Evolutionary conservation across 371 early-diverging fungal genomes (phyloP).

Genomic region (Capillidium heterosporum): DNA sequence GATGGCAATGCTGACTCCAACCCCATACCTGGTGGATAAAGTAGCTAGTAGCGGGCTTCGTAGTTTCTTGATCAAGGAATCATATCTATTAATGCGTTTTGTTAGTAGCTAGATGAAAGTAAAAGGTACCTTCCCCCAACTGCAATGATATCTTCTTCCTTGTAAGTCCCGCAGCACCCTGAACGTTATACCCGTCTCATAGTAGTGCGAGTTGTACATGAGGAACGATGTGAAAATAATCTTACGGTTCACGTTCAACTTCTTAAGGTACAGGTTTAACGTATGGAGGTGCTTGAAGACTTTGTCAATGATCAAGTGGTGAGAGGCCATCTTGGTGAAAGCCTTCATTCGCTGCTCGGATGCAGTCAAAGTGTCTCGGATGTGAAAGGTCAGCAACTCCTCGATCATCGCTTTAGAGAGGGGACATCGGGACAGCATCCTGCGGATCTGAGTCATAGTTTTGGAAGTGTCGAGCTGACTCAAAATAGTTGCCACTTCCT

Average conservation of each 20-base stretch:
- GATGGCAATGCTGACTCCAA: slow-evolving; percentile 64
- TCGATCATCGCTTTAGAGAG: slow-evolving; percentile 39
- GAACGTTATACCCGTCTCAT: slow-evolving; percentile 53
- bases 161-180: slow-evolving; percentile 41
- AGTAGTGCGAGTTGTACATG: slow-evolving; percentile 55
- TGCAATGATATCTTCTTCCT: slow-evolving; percentile 56
- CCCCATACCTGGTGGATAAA: slow-evolving; percentile 18
- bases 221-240: slow-evolving; percentile 41
- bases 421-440: slow-evolving; percentile 27
- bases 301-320: slow-evolving; percentile 24
- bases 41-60: slow-evolving; percentile 20
- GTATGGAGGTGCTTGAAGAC: slow-evolving; percentile 24
- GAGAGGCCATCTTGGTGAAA: slow-evolving; percentile 26
- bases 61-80: slow-evolving; percentile 37
- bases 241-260: slow-evolving; percentile 40
- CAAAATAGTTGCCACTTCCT: slow-evolving; percentile 31
- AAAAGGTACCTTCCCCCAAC: slow-evolving; percentile 44
- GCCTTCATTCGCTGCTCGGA: slow-evolving; percentile 29
- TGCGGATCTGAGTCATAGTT: slow-evolving; percentile 38
- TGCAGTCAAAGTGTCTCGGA: slow-evolving; percentile 29
- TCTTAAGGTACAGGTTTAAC: slow-evolving; percentile 23
- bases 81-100: slow-evolving; percentile 29
- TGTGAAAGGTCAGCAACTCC: slow-evolving; percentile 40
- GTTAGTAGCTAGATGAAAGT: neutral
- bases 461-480: slow-evolving; percentile 32